phyloP scores from a whole-genome alignment of 2,329 filamentous ascomycete genomes.

The Ophiocordyceps polyrhachis-furcata region DNA sequence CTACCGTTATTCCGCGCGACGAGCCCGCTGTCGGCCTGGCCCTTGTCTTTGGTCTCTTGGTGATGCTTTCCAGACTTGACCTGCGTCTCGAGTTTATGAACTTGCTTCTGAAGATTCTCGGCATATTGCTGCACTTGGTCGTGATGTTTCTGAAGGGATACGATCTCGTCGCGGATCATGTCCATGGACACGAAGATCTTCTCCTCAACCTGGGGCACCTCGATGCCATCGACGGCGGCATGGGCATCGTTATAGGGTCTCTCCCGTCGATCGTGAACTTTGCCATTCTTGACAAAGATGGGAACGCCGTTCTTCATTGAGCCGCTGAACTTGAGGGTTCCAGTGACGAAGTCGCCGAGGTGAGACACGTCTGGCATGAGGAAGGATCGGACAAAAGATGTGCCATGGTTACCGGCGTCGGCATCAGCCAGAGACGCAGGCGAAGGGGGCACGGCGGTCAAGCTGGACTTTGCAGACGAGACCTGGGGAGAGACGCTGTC shows the following conservation, averaged over 20 bases:
- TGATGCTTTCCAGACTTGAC: slow-evolving; percentile 24
- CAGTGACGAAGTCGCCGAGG: slow-evolving; percentile 37
- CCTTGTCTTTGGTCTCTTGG: slow-evolving; percentile 19
- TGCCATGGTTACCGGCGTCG: slow-evolving; percentile 14
- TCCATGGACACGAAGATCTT: slow-evolving; percentile 41
- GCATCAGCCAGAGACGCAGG: slow-evolving; percentile 14
- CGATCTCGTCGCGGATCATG: slow-evolving; percentile 40
- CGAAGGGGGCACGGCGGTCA: slow-evolving; percentile 22
- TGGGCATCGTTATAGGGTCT: slow-evolving; percentile 18
- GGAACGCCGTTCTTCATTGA: slow-evolving; percentile 33
- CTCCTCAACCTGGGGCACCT: slow-evolving; percentile 33
- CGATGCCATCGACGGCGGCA: slow-evolving; percentile 29
- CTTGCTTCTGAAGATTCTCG: slow-evolving; percentile 30
- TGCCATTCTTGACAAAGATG: slow-evolving; percentile 35
- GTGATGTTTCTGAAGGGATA: slow-evolving; percentile 35
- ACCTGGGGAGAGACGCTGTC: slow-evolving; percentile 14
- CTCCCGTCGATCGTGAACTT: slow-evolving; percentile 24
- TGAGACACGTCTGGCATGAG: slow-evolving; percentile 34
- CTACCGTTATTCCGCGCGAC: slow-evolving; percentile 36
- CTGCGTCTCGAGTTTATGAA: slow-evolving; percentile 29
- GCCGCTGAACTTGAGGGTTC: slow-evolving; percentile 31
- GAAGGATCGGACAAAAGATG: slow-evolving; percentile 30
- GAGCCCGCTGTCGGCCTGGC: slow-evolving; percentile 25
- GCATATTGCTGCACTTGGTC: slow-evolving; percentile 36
- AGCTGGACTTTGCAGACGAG: slow-evolving; percentile 21